Base-by-base conservation (phyloP, 352 stramenopile genomes). In the Thalassiosira mediterranea region DNA sequence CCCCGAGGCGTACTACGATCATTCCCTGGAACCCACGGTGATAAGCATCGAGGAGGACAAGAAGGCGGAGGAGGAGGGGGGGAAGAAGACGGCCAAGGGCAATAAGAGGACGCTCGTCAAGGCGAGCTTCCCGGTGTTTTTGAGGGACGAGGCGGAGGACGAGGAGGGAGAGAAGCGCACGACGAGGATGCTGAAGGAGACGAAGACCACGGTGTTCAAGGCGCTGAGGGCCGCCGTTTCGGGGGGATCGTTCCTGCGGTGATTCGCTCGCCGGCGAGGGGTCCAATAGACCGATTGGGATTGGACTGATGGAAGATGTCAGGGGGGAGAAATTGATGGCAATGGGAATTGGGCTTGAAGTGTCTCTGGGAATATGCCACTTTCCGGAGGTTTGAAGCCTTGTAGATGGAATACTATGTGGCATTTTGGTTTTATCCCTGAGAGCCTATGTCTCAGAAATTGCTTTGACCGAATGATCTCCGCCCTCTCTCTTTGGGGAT, bases 1-100 rank as follows among this genome's bases (percentile, higher is more conserved):
- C 38, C 71, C 71, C 13, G 58, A 71, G 34, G 71, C 71, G 32
- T 80, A 74, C 44, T 80, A 80, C 21, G 62, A 80, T 64, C 71
- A 60, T 3, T 53, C 13, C 4, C 46, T 80, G 34, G 56, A 72
- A 26, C 71, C 71, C 13, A 71, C 56, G n/a, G 71, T 80, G 0
- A 65, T 80, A 4, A 66, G 37, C 42, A 80, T 80, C 57, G 54
- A 80, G n/a, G 71, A 80, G 44, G 61, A 79, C 38, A 46, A 49
- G 23, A 77, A 52, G 0, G n/a, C 21, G 13, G 26, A 23, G 47
- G 32, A 46, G 49, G 19, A 48, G 26, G 54, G 54, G 13, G 29
- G 8, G 17, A 58, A 58, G 25, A 47, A 46, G 13, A 26, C 32
- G 5, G 48, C 61, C 0, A 59, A 53, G 23, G 62, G 54, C 0